Evolutionary conservation across 2,329 filamentous ascomycete species (phyloP).

Genomic region (Acephala macrosclerotiorum): DNA sequence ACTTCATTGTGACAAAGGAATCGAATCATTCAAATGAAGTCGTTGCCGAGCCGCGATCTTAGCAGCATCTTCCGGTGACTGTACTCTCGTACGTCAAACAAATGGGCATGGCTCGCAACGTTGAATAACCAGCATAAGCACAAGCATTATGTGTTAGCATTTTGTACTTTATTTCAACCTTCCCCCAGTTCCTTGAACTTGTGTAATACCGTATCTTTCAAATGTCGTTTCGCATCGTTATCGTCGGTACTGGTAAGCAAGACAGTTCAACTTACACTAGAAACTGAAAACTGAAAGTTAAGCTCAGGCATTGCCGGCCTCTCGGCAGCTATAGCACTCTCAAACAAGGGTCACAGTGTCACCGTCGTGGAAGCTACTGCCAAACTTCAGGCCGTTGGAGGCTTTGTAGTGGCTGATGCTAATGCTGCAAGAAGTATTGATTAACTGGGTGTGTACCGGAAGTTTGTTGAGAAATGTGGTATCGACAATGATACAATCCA

Average conservation of each 20-base stretch:
- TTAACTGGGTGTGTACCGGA: slow-evolving; percentile 1
- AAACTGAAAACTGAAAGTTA: background rate
- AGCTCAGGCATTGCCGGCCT: slow-evolving; percentile 9
- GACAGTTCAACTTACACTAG: background rate
- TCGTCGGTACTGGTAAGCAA: slow-evolving; percentile 14
- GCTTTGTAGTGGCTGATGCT: slow-evolving; percentile 1
- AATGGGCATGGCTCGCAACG: too few relatives aligned
- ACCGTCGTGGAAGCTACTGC: slow-evolving; percentile 3
- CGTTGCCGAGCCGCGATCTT: background rate
- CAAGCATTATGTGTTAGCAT: background rate
- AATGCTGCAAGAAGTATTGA: slow-evolving; percentile 5
- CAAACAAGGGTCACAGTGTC: slow-evolving; percentile 10
- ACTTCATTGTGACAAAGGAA: too few relatives aligned
- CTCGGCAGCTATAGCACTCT: slow-evolving; percentile 7
- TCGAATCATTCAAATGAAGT: too few relatives aligned
- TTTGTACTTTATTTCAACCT: background rate
- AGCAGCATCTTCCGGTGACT: background rate
- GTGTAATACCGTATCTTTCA: background rate
- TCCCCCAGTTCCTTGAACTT: background rate
- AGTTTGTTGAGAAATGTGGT: slow-evolving; percentile 2
- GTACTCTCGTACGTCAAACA: background rate
- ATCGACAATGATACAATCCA: background rate
- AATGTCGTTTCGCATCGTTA: slow-evolving; percentile 11
- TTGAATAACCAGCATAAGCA: background rate
- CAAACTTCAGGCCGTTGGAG: slow-evolving; percentile 5